phyloP scores from a whole-genome alignment of 2,329 filamentous ascomycete species.

The Fusarium sp. region DNA sequence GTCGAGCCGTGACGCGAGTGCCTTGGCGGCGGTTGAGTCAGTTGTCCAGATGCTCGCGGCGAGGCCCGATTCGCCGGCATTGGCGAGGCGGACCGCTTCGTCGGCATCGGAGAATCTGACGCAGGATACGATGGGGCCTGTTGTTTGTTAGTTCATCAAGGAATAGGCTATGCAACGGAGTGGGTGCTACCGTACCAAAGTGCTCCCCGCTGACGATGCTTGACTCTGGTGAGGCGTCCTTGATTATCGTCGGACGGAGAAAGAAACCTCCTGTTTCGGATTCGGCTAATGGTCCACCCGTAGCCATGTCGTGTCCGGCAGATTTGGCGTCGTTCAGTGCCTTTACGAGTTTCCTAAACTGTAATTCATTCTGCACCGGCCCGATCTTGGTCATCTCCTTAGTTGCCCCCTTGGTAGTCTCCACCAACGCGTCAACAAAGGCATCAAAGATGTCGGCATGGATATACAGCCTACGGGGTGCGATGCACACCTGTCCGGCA shows the following conservation, averaged over 20 bases:
- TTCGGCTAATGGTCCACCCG: not conserved
- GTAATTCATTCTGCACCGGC: not conserved
- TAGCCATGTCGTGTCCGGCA: not conserved
- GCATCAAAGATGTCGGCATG: not conserved
- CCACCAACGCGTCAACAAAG: not conserved
- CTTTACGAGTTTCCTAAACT: not conserved
- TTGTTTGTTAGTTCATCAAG: not conserved
- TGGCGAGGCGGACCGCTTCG: not conserved
- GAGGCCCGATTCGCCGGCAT: not conserved
- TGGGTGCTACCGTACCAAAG: not conserved
- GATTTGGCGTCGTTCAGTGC: not conserved
- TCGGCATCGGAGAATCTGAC: not conserved
- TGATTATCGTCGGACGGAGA: not conserved
- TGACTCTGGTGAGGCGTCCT: not conserved
- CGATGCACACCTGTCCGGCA: not conserved
- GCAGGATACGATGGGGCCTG: not conserved
- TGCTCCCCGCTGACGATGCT: not conserved
- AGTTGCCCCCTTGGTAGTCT: not conserved
- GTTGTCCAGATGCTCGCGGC: not conserved
- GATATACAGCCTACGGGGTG: not conserved
- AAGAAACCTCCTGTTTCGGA: not conserved
- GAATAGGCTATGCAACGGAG: not conserved
- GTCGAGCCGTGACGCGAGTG: not conserved
- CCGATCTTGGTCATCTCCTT: not conserved
- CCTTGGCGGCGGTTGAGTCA: not conserved